A percentile compares a stretch with the other conserved stretches of the same genome.
Evolutionary conservation across 805 yeast genomes (phyloP).

Genomic region (Suhomyces sp.): DNA sequence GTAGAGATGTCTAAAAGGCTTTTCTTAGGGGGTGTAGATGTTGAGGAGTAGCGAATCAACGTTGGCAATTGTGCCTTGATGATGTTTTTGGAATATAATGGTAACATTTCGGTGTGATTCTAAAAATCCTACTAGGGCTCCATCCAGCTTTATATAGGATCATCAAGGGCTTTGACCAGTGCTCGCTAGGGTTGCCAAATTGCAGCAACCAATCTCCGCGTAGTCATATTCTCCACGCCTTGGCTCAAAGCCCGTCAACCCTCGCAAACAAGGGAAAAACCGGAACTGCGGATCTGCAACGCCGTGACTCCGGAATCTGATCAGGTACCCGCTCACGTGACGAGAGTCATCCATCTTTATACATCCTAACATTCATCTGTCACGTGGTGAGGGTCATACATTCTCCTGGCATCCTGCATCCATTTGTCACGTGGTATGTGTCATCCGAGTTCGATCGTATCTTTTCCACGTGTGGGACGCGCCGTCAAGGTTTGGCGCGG

Average conservation of each 20-base stretch:
- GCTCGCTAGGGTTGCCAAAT: background rate
- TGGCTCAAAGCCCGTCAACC: background rate
- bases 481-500: background rate
- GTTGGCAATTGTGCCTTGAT: background rate
- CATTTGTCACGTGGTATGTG: too few species aligned
- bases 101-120: background rate
- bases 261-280: background rate
- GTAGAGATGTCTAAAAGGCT: slow-evolving; percentile 25
- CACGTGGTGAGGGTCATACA: too few species aligned
- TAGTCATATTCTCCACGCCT: background rate
- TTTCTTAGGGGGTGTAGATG: background rate
- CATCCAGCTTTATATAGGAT: background rate
- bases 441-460: too few species aligned
- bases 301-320: background rate
- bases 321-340: too few species aligned
- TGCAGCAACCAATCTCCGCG: background rate
- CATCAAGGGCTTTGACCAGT: background rate
- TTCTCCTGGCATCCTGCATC: too few species aligned
- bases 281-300: background rate
- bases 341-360: too few species aligned
- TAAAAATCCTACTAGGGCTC: background rate
- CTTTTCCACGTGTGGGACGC: too few species aligned
- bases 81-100: background rate
- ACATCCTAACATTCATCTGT: too few species aligned
- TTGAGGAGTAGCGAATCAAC: background rate